Evolutionary conservation across 805 yeast species (phyloP).

Genomic region (Starmerella stellata): DNA sequence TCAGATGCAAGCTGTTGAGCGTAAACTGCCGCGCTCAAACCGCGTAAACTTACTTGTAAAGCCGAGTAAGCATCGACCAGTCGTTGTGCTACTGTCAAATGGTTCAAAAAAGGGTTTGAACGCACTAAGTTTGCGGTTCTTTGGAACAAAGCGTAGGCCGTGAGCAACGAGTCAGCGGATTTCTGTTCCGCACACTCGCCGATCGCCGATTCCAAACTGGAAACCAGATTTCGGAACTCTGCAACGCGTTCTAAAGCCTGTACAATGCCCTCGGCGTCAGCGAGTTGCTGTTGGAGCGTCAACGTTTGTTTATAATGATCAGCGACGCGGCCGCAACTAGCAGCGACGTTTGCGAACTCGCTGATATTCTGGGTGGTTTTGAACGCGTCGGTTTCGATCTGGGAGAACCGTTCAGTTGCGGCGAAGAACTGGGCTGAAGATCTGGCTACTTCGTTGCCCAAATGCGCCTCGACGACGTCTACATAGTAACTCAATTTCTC

Average conservation of each 20-base stretch:
- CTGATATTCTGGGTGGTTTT: conserved; percentile 28
- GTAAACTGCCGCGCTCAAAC: background rate
- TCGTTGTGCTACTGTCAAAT: conserved; percentile 33
- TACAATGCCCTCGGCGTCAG: conserved; percentile 31
- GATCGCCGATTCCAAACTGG: background rate
- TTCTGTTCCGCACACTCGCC: background rate
- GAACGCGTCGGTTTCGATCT: conserved; percentile 28
- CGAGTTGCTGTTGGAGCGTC: conserved; percentile 17
- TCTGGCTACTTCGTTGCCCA: conserved; percentile 65
- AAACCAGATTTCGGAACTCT: conserved; percentile 33
- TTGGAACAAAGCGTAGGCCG: background rate
- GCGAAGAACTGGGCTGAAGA: conserved; percentile 73
- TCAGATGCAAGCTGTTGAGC: background rate
- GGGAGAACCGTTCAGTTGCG: conserved; percentile 61
- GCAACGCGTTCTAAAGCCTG: conserved; percentile 24
- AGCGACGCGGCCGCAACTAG: conserved; percentile 7
- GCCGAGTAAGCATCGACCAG: conserved; percentile 26
- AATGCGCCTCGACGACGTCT: conserved; percentile 65
- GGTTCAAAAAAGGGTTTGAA: background rate
- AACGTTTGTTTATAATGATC: conserved; percentile 9
- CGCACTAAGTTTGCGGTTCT: background rate
- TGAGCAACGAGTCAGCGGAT: background rate
- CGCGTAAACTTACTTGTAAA: background rate
- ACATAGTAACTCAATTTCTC: conserved; percentile 66
- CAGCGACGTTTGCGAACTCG: conserved; percentile 23